Conservation (phyloP, 352 stramenopile species). For the Aphanomyces euteiches region DNA sequence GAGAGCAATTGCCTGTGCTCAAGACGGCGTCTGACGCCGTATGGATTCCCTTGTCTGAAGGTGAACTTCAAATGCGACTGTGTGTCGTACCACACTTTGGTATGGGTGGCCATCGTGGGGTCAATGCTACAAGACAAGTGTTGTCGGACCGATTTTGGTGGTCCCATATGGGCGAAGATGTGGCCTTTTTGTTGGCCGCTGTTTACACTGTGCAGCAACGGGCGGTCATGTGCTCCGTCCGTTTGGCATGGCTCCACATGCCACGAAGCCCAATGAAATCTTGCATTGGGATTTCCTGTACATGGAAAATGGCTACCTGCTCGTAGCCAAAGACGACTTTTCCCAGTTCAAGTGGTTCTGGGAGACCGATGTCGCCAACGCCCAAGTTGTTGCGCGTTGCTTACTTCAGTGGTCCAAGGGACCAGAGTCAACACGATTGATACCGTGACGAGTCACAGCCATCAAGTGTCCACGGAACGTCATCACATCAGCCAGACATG, state of each 20-base stretch:
- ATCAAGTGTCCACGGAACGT: slow-evolving; percentile 96
- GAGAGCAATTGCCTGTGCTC: neutral
- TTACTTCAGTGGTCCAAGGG: neutral
- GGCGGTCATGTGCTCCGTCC: neutral
- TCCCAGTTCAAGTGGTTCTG: slow-evolving; percentile 12
- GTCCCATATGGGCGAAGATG: too few relatives aligned
- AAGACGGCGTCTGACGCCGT: neutral
- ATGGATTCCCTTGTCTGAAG: neutral
- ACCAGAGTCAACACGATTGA: slow-evolving; percentile 98
- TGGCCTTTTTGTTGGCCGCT: too few relatives aligned
- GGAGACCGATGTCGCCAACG: slow-evolving; percentile 1
- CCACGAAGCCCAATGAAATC: slow-evolving; percentile 31
- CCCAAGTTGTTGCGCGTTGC: neutral
- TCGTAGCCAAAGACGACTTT: slow-evolving; percentile 12
- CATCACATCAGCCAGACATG: slow-evolving; percentile 98
- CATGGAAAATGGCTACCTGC: slow-evolving; percentile 28
- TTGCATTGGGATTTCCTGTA: slow-evolving; percentile 35
- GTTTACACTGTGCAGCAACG: too few relatives aligned
- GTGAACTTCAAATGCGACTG: slow-evolving; percentile 7
- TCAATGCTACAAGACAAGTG: neutral
- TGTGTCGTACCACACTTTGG: neutral
- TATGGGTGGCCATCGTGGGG: neutral
- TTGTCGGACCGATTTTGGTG: neutral
- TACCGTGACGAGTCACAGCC: slow-evolving; percentile 98
- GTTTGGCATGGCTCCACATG: slow-evolving; percentile 1